Evolutionary conservation across 2,329 filamentous ascomycete genomes (phyloP), one percentile per base, ranked within the genome.

Genomic region (Elsinoe fawcettii): DNA sequence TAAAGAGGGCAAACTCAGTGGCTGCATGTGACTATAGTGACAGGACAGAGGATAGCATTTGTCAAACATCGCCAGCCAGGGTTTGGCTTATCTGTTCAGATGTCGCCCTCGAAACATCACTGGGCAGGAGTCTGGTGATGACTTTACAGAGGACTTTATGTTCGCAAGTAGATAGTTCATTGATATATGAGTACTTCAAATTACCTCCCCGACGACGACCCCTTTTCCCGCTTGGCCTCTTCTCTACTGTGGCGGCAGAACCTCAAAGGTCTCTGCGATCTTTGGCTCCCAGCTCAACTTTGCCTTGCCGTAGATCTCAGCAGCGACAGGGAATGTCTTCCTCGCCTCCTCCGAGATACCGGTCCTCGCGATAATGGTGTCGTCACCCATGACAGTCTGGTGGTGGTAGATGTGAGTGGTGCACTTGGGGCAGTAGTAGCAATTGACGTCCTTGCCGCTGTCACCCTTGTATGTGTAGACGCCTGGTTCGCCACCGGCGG

Each of bases 371-470:
- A 81, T 71, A 59, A 80, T 76, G 49, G 70, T 79, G 63, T 80
- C 76, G 2, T 70, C 67, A 57, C 77, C 75, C 61, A 79, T 70
- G 49, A 75, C 74, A 43, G 74, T 72, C 63, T 81, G 79, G 63
- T 80, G 77, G 67, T 82, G 79, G 67, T 81, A 81, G 27, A 77
- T 71, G 65, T 80, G 78, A 2, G 72, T 65, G 6, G 76, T 80
- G 75, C 79, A 82, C 63, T 77, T 79, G 46, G 75, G 72, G 72
- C 80, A 82, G 70, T 76, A 81, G 71, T 76, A 81, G 73, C 80
- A 82, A 68, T 80, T 70, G 30, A 81, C 78, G 5, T 70, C 66
- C 54, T 81, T 80, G 63, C 78, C 77, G 75, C 43, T 20, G 8
- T 30, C 27, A 9, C 32, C 16, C 23, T 58, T 51, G 57, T 49